Evolutionary conservation across 208 protist genomes (phyloP).

Genomic region (Acanthamoeba sp.): DNA sequence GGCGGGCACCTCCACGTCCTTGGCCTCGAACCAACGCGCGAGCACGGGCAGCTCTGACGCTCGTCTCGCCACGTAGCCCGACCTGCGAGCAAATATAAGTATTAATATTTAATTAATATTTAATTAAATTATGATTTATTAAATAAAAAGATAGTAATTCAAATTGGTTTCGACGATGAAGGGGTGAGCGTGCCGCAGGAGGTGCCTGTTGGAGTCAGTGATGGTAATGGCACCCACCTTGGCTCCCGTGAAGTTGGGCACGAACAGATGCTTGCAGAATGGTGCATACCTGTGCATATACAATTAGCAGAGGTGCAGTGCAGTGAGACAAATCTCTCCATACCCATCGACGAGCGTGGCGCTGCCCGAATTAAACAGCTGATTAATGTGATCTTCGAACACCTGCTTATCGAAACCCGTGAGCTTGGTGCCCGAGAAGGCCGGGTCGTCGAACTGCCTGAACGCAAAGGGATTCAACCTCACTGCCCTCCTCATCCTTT

Average conservation of each 20-base stretch:
- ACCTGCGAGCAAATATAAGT: no score
- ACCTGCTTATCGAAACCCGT: neutral
- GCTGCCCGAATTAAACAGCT: neutral
- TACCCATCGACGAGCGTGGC: slow-evolving; percentile 12
- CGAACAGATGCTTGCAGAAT: slow-evolving; percentile 58
- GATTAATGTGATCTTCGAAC: slow-evolving; percentile 56
- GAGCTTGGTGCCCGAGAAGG: slow-evolving; percentile 44
- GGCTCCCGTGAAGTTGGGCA: slow-evolving; percentile 54
- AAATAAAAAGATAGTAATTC: no score
- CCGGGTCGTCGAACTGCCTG: slow-evolving; percentile 41
- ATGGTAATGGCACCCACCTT: slow-evolving; percentile 23
- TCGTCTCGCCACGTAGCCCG: slow-evolving; percentile 39
- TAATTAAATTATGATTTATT: no score
- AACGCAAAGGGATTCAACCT: slow-evolving; percentile 16
- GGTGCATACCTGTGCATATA: neutral
- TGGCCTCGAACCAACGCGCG: slow-evolving; percentile 18
- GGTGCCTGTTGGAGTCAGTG: neutral
- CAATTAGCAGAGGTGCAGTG: neutral
- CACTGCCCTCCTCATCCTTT: slow-evolving; percentile 20
- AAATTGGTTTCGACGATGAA: neutral
- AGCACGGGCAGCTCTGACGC: slow-evolving; percentile 48
- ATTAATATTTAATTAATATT: no score
- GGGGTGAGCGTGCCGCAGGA: neutral
- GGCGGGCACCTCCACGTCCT: slow-evolving; percentile 16
- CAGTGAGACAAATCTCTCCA: neutral